Percentiles rank a stretch among this genome's conserved stretches.
These are phyloP conservation scores for Trametes gibbosa DNA, from an alignment of 768 basidiomycete species.

Conservation along the genomic window DNA sequence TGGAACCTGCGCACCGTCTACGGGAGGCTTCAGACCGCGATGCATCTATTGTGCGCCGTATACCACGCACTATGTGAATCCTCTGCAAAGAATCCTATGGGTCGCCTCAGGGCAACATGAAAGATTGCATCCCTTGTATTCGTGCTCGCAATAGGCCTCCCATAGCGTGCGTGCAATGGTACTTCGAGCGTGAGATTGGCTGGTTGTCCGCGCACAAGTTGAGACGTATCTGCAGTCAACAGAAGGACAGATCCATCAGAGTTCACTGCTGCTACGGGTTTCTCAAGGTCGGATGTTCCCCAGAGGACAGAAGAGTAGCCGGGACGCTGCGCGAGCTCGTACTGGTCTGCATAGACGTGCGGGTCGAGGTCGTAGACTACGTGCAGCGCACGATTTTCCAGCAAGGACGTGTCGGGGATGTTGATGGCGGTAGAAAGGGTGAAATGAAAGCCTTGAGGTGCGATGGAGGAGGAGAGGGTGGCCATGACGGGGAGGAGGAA, in stretches of 20 bases:
- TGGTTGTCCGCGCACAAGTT: not conserved
- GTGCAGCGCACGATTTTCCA: slow-evolving; percentile 29
- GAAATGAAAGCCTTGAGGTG: slow-evolving; percentile 27
- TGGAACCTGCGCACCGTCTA: not conserved
- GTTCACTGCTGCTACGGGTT: slow-evolving; percentile 38
- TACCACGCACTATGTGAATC: slow-evolving; percentile 4
- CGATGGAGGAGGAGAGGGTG: slow-evolving; percentile 21
- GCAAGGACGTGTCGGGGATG: not conserved
- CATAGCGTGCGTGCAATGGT: slow-evolving; percentile 47
- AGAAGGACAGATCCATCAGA: slow-evolving; percentile 29
- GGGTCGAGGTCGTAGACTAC: slow-evolving; percentile 37
- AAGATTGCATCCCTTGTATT: slow-evolving; percentile 14
- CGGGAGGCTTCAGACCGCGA: not conserved
- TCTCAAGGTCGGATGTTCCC: slow-evolving; percentile 42
- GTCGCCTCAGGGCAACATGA: slow-evolving; percentile 25
- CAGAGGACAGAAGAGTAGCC: slow-evolving; percentile 34
- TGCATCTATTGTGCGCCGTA: not conserved
- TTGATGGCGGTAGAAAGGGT: slow-evolving; percentile 15
- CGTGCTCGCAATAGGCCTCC: slow-evolving; percentile 23
- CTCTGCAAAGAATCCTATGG: slow-evolving; percentile 34
- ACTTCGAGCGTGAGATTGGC: slow-evolving; percentile 29
- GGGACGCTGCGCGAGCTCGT: slow-evolving; percentile 37
- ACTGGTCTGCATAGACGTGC: slow-evolving; percentile 42
- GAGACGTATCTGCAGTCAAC: slow-evolving; percentile 26
- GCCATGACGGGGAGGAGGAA: slow-evolving; percentile 1